These are phyloP conservation scores for Neurospora sp. DNA, from an alignment of 495 filamentous ascomycete species.

Conservation along the genomic window DNA sequence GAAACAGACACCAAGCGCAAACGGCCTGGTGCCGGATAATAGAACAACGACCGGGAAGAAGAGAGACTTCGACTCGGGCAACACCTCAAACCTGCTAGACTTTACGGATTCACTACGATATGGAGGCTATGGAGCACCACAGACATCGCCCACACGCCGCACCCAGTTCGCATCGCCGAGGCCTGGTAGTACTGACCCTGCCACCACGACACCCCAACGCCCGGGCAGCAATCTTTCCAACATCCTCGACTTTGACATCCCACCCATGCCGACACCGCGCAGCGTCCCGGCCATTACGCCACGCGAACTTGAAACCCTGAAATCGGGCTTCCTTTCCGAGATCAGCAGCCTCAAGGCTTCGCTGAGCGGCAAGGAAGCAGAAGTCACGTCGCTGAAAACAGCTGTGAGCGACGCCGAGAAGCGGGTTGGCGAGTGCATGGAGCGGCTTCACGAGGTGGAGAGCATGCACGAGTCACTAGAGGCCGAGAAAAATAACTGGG, in stretches of 20 bases:
- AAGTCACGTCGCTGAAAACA: constrained; percentile 72
- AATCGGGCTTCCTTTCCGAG: constrained; percentile 79
- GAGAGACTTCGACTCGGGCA: constrained; percentile 29
- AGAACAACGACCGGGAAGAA: constrained; percentile 11
- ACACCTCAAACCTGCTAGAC: constrained; percentile 72
- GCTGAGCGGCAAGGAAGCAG: constrained; percentile 82
- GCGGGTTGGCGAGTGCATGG: constrained; percentile 77
- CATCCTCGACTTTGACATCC: constrained; percentile 88
- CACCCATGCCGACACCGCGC: constrained; percentile 78
- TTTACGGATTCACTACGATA: constrained; percentile 69
- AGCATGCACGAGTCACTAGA: constrained; percentile 56
- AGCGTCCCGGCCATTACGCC: constrained; percentile 86
- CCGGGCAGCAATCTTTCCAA: constrained; percentile 30
- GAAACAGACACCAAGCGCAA: constrained; percentile 50
- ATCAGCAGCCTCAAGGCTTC: constrained; percentile 84
- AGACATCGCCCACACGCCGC: constrained; percentile 20
- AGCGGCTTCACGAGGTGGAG: constrained; percentile 66
- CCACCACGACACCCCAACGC: constrained; percentile 28
- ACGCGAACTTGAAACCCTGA: constrained; percentile 83
- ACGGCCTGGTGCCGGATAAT: constrained; percentile 15
- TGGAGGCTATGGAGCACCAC: constrained; percentile 21
- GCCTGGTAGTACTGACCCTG: not conserved
- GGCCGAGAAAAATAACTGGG: constrained; percentile 74
- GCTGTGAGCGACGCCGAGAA: constrained; percentile 83
- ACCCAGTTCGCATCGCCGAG: constrained; percentile 15